Base-by-base conservation (phyloP, 208 protist genomes). In the Porcisia deanei region DNA sequence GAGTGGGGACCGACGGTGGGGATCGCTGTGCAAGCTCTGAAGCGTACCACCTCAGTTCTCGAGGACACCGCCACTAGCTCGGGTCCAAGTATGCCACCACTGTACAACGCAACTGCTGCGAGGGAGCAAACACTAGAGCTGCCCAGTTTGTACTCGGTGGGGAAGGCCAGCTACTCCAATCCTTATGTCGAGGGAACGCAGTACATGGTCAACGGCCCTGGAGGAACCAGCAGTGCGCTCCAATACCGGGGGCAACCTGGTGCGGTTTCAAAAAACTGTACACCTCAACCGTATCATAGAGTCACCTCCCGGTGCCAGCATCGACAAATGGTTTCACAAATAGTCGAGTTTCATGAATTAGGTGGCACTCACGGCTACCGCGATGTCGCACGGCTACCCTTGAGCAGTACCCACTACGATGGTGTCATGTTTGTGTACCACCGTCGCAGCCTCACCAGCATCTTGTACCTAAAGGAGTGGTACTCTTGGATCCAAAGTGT, bases 351-450 rank as follows among this genome's bases (percentile, higher is more conserved):
- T 55, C 85, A 93, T 78, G 92, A 96, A 73, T 58, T 96, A 37
- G 90, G 92, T 45, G 90, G 90, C 22, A 91, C 85, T 34, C 87
- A 87, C 63, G 86, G 84, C 53, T 93, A 93, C 78, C 78, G 76
- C 37, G 58, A 66, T 55, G 82, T 79, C 16, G 83, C 84, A 37
- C 82, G 79, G 58, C 71, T 89, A 53, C 86, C 89, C 1, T 68
- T 94, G 47, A 72, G 73, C 47, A 73, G 80, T 5, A 87, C 94
- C 34, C 55, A 71, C 39, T 92, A 91, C 72, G 90, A 94, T 74
- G 92, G 92, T 72, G 83, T 94, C 65, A 90, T 94, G 52, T 91
- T 94, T 47, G 67, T 96, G 37, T 94, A 96, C 76, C 82, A 92
- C 59, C 82, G 85, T 8, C 75, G 83, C 60, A 85, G 85, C 71